Conservation (phyloP, 345 rosid genomes). For the Melaleuca alternifolia region DNA sequence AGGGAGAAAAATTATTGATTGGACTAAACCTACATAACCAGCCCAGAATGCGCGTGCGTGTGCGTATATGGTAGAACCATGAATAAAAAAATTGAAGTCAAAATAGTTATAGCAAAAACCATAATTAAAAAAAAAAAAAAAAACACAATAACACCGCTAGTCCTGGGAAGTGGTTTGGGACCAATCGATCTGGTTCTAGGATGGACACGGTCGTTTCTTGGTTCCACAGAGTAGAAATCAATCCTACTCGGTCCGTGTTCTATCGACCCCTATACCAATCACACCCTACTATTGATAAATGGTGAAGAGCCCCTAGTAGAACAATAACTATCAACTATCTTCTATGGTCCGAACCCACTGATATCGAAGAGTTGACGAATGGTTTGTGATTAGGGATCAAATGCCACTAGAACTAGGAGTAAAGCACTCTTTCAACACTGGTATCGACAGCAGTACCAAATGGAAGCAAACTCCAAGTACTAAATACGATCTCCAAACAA, state of each 20-base stretch:
- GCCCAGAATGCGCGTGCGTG: too few relatives aligned
- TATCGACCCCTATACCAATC: background rate
- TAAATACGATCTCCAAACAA: background rate
- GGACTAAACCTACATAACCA: fast-evolving
- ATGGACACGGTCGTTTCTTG: background rate
- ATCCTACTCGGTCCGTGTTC: fast-evolving
- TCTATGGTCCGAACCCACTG: background rate
- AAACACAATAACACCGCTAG: fast-evolving
- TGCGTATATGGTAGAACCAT: too few relatives aligned
- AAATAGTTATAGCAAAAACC: background rate
- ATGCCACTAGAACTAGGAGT: background rate
- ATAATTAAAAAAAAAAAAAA: background rate
- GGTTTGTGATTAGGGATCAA: background rate
- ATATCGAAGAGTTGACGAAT: background rate
- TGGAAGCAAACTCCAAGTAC: background rate
- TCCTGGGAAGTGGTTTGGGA: fast-evolving
- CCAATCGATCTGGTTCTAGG: too few relatives aligned
- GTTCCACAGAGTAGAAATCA: background rate
- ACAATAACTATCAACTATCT: background rate
- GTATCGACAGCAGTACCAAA: background rate
- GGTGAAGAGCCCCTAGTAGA: background rate
- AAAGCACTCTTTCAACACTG: background rate
- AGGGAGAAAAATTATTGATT: background rate
- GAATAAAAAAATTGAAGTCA: background rate
- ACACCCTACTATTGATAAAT: background rate